Percentiles rank a stretch among this genome's conserved stretches.
Evolutionary conservation across 257 asterid species (phyloP).

Genomic region (Buddleja alternifolia): DNA sequence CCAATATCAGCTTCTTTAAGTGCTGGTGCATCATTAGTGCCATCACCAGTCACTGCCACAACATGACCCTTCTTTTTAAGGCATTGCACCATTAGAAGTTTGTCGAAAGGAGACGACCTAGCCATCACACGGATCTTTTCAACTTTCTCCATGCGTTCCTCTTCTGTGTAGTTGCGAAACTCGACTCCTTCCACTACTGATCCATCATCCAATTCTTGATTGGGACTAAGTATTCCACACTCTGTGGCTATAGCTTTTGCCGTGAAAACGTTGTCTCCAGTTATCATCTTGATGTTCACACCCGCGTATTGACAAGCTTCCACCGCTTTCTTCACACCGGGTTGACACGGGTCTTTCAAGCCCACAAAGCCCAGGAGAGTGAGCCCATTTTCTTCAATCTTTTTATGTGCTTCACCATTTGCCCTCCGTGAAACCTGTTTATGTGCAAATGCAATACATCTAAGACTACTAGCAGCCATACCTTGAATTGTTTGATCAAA

Average conservation of each 20-base stretch:
- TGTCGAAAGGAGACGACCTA: slow-evolving; percentile 77
- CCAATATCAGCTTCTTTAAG: slow-evolving; percentile 72
- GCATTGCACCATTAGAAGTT: slow-evolving; percentile 74
- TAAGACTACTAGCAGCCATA: slow-evolving; percentile 74
- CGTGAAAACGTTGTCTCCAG: slow-evolving; percentile 75
- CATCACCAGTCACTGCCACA: slow-evolving; percentile 79
- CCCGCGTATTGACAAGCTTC: slow-evolving; percentile 66
- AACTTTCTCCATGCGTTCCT: slow-evolving; percentile 59
- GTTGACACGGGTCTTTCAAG: slow-evolving; percentile 69
- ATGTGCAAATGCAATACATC: slow-evolving; percentile 76
- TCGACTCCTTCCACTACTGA: slow-evolving; percentile 65
- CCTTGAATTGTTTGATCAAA: slow-evolving; percentile 50
- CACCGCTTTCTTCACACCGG: slow-evolving; percentile 66
- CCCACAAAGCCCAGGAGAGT: slow-evolving; percentile 62
- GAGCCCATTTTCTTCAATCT: slow-evolving; percentile 41
- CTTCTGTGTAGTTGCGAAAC: slow-evolving; percentile 61
- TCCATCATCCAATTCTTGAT: slow-evolving; percentile 23
- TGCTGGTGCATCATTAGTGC: slow-evolving; percentile 74
- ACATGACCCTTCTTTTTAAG: slow-evolving; percentile 63
- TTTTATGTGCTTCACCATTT: too few relatives aligned
- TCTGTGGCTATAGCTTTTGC: slow-evolving; percentile 78
- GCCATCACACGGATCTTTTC: slow-evolving; percentile 66
- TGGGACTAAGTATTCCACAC: slow-evolving; percentile 58
- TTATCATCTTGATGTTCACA: slow-evolving; percentile 71
- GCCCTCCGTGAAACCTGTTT: slow-evolving; percentile 38